Evolutionary conservation across 2,329 filamentous ascomycete species (phyloP), one percentile per base, ranked within the genome.

Genomic region (Plectosphaerella cucumerina): DNA sequence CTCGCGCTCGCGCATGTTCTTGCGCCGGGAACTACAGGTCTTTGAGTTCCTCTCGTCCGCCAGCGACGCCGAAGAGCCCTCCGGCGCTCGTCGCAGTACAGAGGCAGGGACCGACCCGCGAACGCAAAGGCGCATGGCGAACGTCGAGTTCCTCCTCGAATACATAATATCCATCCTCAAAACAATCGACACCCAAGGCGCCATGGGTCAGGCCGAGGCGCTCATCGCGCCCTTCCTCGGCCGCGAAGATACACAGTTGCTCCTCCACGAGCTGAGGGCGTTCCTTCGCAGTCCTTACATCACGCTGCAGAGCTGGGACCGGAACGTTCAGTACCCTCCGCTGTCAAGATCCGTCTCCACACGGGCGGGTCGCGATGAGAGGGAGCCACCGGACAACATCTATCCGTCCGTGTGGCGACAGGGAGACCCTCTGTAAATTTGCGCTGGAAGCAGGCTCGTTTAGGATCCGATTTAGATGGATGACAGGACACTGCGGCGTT

Each of bases 81-180:
- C n/a, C 5, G 39, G 39, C n/a, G 18, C 10, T 18, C 4, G 26
- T 31, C 26, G 26, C 26, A 31, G 26, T 11, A 31, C 26, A 8
- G 26, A 31, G 3, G 12, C 26, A 8, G 26, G 26, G 26, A 41
- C 46, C 18, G 55, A 55, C 23, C 55, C 55, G 5, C 42, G 50
- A 12, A 44, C 49, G 15, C 50, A 51, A 12, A 53, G 55, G 17
- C 49, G 81, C 39, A 78, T 78, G 5, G 85, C 81, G 57, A 93
- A 92, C 60, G 82, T 87, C 8, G 91, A 96, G 62, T 96, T 92
- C 55, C 68, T 97, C 11, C 77, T 97, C 10, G 89, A 95, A 61
- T 96, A 95, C 65, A 82, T 96, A 49, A 70, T 97, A 39, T 87
- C 87, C 10, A 87, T 97, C 20, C 70, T 97, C 52, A 92, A 89